Percentiles rank a stretch among this genome's conserved stretches.
phyloP scores from a whole-genome alignment of 768 basidiomycete genomes.

The Boletus speciosus region DNA sequence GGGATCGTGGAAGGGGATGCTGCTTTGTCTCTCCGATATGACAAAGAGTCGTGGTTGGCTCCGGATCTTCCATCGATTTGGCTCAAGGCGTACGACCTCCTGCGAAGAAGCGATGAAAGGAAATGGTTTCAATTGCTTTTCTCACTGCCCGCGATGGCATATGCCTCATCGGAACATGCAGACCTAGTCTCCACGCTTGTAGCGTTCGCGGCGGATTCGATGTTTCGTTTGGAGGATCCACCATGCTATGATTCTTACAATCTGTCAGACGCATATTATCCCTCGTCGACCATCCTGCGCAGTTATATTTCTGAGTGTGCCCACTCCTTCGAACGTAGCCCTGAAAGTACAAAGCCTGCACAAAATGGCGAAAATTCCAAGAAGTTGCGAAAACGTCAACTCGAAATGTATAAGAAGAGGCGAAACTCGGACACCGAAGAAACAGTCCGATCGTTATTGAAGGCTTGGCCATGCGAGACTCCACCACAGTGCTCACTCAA shows the following conservation, averaged over 20 bases:
- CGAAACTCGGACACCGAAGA: neutral
- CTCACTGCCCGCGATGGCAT: conserved; percentile 32
- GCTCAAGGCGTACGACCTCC: conserved; percentile 29
- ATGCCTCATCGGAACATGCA: conserved; percentile 10
- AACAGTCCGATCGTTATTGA: neutral
- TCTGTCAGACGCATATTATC: conserved; percentile 8
- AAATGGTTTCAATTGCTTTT: conserved; percentile 28
- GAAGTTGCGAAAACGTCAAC: conserved; percentile 3
- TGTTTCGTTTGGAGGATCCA: conserved; percentile 9
- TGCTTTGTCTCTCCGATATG: conserved; percentile 22
- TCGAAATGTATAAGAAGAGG: conserved; percentile 5
- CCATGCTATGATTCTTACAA: conserved; percentile 15
- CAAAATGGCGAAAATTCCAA: neutral
- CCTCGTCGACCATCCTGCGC: neutral
- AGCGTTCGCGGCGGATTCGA: conserved; percentile 25
- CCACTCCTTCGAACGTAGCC: conserved; percentile 8
- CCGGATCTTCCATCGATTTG: conserved; percentile 21
- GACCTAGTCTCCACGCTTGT: conserved; percentile 29
- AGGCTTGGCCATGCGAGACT: conserved; percentile 20
- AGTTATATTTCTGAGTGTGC: neutral
- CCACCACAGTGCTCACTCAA: conserved; percentile 5
- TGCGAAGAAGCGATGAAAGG: conserved; percentile 9
- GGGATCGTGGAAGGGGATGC: neutral
- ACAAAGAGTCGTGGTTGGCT: conserved; percentile 25
- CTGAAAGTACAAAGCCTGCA: conserved; percentile 3